phyloP scores from a whole-genome alignment of 2,329 filamentous ascomycete species.

The Neonectria coccinea region DNA sequence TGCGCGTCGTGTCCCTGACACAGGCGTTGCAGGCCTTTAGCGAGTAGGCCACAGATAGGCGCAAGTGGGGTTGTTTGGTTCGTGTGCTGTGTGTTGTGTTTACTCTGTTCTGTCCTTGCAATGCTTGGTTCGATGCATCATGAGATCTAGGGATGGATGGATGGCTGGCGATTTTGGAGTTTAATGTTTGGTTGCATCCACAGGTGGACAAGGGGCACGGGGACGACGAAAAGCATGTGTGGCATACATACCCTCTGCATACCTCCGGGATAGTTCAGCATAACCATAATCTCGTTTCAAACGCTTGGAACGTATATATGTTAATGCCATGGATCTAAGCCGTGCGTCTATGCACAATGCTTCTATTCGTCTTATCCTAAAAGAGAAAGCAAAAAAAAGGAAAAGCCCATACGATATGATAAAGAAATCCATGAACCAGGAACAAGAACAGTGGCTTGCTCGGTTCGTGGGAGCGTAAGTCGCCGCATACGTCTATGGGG shows the following conservation, averaged over 20 bases:
- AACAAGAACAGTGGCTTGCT: constrained; percentile 37
- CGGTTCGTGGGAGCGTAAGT: constrained; percentile 37
- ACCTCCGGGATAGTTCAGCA: constrained; percentile 17
- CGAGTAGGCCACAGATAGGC: constrained; percentile 48
- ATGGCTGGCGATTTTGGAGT: constrained; percentile 45
- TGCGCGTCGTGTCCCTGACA: constrained; percentile 68
- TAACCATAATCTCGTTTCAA: constrained; percentile 20
- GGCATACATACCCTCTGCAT: constrained; percentile 20
- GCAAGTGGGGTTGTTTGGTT: constrained; percentile 12
- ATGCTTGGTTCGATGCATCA: constrained; percentile 39
- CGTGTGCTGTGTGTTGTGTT: constrained; percentile 31
- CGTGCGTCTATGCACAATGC: constrained; percentile 1
- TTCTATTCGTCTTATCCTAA: constrained; percentile 27
- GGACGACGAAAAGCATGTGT: constrained; percentile 18
- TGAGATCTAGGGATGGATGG: constrained; percentile 35
- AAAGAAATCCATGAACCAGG: constrained; percentile 28
- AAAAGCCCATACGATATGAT: constrained; percentile 17
- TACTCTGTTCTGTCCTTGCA: constrained; percentile 37
- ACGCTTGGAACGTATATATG: constrained; percentile 3
- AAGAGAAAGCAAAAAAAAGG: constrained; percentile 6
- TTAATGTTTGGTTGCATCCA: constrained; percentile 38
- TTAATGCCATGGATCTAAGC: constrained; percentile 12
- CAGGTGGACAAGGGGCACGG: constrained; percentile 19
- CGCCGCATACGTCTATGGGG: constrained; percentile 51
- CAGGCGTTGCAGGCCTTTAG: constrained; percentile 68